Evolutionary conservation across 2,329 filamentous ascomycete genomes (phyloP), one percentile per base, ranked within the genome.

Genomic region (Fusarium temperatum): DNA sequence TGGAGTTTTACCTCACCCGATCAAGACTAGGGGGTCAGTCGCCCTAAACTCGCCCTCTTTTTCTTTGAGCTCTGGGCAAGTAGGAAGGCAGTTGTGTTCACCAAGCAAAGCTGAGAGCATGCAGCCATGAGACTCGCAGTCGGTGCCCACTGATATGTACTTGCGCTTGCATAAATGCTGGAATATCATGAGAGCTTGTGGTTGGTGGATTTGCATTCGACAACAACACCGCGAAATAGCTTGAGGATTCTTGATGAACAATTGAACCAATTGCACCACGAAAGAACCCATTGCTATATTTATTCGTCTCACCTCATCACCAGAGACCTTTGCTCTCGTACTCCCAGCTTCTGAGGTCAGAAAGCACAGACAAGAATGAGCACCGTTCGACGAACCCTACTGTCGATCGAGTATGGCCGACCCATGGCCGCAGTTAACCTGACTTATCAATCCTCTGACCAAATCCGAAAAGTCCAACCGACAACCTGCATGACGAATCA

Each of bases 1-100:
- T 76, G 69, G 42, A 59, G 74, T 78, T 75, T 78, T 74, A 74
- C 72, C 59, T 74, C 56, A 45, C 72, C 76, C 72, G 63, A 77
- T 77, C 55, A 42, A 68, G 77, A 47, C 55, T 66, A 75, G 77
- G 68, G 45, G 55, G 48, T 53, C 61, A 71, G 77, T 76, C 70
- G 61, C 65, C 59, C 70, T 57, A 51, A 71, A 57, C 38, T 51
- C 57, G 64, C 50, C 63, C 63, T 62, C 61, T 57, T 45, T 66
- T 70, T 47, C 42, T 22, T 32, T 28, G 58, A 47, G 55, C 60
- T 59, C 42, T 45, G 20, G 35, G 18, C 35, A 36, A 36, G 35
- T 36, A 36, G 35, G 35, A 55, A 51, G 50, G 60, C 62, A 57
- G 66, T 28, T 28, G 57, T 44, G 22, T 60, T 41, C 12, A 6